Base-by-base conservation (phyloP, 176 grass and related monocot genomes). In the Pontederia paniculata region DNA sequence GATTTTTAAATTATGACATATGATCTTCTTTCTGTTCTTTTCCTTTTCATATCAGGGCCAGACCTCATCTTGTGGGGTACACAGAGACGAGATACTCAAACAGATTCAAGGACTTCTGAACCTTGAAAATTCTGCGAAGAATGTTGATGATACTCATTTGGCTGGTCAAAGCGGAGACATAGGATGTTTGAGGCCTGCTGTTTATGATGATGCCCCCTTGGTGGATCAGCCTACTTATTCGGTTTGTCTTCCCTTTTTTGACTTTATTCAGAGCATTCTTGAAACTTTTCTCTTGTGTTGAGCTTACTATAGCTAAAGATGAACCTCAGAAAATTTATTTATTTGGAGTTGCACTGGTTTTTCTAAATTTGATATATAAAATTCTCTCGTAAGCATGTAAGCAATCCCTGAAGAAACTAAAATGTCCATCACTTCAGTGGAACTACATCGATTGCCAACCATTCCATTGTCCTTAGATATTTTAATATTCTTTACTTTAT, bases 41-140 rank as follows among this genome's bases (percentile, higher is more conserved):
- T 71, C 21, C 11, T 14, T 48, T 45, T 17, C 66, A 25, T 42
- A 47, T 60, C 48, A 97, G 86, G 45, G 55, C 42, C 44, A 42
- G 61, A 74, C 66, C n/a, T 48, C 72, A 17, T n/a, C 62, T 13
- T 64, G 62, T 56, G 70, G 73, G 18, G 69, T 53, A 72, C 60
- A 78, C 15, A 48, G 60, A 8, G 64, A 67, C 12, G 83, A 90
- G 74, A 69, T 84, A 13, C 23, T 81, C 53, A 74, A 55, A 45
- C 86, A 90, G 74, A 78, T 88, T 4, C 58, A 68, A 10, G 82
- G 84, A 65, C 75, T 90, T 17, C 60, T 76, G 60, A 90, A 63
- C 51, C 45, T 75, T 10, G 91, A 90, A 61, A 45, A 2, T 42
- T 44, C 3, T 19, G 21, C 52, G 21, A 55, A 45, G 22, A 42